Base-by-base conservation (phyloP, 345 rosid genomes). In the Firmiana major region DNA sequence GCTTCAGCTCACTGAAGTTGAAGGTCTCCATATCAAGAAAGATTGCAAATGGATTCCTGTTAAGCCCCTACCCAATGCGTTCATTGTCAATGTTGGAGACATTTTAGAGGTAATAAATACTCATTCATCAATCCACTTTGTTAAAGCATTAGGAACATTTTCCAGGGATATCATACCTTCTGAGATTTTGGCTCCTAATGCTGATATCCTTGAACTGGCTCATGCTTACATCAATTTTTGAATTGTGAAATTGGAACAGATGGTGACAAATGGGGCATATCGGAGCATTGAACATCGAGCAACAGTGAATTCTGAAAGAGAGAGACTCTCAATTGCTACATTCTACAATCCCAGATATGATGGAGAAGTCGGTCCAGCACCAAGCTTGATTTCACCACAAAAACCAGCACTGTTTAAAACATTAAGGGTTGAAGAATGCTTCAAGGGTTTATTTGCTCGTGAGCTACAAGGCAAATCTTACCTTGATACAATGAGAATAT, bases 261-360 rank as follows among this genome's bases (percentile, higher is more conserved):
- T 90, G 13, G 75, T 84, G 34, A 82, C 82, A 17, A 90, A 87
- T 51, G 86, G 93, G 60, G 73, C 63, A 9, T 88, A 86, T 49
- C 62, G 78, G 16, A 87, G 91, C 82, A 77, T 85, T 0, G 90
- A 85, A 80, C 89, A 88, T 78, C 75, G 90, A 8, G 91, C 82
- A 26, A 75, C 79, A 36, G 89, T 90, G 48, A 87, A 85, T 46
- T 60, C 76, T 0, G 81, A 67, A 13, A 84, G 75, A 68, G 91
- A 87, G 68, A 85, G 88, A 53, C 75, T 87, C 51, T 90, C 90
- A 6, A 70, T 90, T 54, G 91, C 89, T 5, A 74, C 85, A 53
- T 88, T 88, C 79, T 78, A 74, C 28, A 73, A 67, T 31, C 81
- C 89, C 0, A 75, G 69, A 16, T 77, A 74, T 63, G 85, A 79